Percentiles rank a stretch among this genome's conserved stretches.
These are phyloP conservation scores for Verbena officinalis DNA, from an alignment of 257 asterid species.

Conservation along the genomic window DNA sequence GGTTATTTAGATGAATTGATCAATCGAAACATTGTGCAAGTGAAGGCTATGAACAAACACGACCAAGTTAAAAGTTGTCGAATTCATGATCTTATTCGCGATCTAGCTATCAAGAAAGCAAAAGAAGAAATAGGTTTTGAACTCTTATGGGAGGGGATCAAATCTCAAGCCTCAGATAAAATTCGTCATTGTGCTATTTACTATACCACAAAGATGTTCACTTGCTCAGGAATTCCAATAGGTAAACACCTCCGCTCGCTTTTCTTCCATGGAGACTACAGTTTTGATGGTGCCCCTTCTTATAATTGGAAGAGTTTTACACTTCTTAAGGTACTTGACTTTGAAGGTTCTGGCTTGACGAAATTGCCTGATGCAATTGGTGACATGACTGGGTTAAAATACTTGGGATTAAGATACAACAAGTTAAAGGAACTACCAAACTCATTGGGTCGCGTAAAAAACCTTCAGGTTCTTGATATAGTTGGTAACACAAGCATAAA, in stretches of 20 bases:
- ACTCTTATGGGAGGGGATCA: neutral
- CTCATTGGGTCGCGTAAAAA: conserved; percentile 23
- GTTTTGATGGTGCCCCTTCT: neutral
- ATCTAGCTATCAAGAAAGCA: conserved; percentile 19
- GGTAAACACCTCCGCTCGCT: conserved; percentile 15
- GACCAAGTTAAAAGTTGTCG: conserved; percentile 14
- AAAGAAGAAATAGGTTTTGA: conserved; percentile 30
- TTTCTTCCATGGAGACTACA: conserved; percentile 3
- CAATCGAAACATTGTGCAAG: conserved; percentile 27
- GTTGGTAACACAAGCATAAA: neutral
- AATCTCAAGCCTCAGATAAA: neutral
- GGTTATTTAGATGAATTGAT: conserved; percentile 29
- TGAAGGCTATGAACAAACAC: neutral
- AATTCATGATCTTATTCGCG: conserved; percentile 28
- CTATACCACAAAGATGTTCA: neutral
- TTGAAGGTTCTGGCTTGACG: conserved; percentile 14
- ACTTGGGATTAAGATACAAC: conserved; percentile 21
- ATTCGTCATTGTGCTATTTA: conserved; percentile 4
- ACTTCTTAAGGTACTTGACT: conserved; percentile 21
- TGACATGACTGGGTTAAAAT: conserved; percentile 18
- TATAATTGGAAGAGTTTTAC: conserved; percentile 17
- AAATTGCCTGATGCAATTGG: conserved; percentile 15
- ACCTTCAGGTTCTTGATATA: conserved; percentile 23
- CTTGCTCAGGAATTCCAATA: neutral
- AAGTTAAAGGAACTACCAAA: conserved; percentile 6